Conservation (phyloP, 1,284 basidiomycete genomes). For the Rhodotorula sp. region DNA sequence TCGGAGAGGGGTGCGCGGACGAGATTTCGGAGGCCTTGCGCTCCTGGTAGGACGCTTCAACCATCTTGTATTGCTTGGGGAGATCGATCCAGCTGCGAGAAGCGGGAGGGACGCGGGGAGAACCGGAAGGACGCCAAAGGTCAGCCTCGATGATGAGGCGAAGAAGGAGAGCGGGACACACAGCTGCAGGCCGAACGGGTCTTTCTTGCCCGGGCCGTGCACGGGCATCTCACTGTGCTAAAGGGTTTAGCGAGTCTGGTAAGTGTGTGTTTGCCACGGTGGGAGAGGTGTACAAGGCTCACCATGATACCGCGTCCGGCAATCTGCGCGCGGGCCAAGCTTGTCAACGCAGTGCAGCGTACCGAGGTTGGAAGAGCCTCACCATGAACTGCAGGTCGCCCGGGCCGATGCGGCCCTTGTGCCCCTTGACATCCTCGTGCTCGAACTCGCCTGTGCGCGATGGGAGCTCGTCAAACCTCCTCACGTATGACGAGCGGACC, state of each 20-base stretch:
- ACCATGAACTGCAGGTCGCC: slow-evolving; percentile 91
- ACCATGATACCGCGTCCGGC: slow-evolving; percentile 61
- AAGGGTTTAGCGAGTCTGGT: not conserved
- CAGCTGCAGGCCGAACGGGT: slow-evolving; percentile 78
- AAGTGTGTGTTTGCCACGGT: slow-evolving; percentile 4
- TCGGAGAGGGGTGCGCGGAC: slow-evolving; percentile 65
- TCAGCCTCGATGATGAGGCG: not conserved
- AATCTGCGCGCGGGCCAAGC: slow-evolving; percentile 62
- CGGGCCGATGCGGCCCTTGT: slow-evolving; percentile 62
- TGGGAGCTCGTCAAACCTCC: not conserved
- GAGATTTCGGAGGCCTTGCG: slow-evolving; percentile 53
- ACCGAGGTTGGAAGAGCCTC: slow-evolving; percentile 41
- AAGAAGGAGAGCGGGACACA: not conserved
- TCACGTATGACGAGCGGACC: not conserved
- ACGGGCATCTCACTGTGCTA: slow-evolving; percentile 71
- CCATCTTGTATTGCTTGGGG: slow-evolving; percentile 82
- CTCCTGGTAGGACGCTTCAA: slow-evolving; percentile 60
- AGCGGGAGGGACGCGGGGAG: not conserved
- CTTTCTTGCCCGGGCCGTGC: slow-evolving; percentile 67
- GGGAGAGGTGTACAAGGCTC: not conserved
- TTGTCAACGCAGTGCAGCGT: not conserved
- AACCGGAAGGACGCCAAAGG: not conserved
- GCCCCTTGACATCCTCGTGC: slow-evolving; percentile 92
- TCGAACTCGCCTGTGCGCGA: slow-evolving; percentile 59
- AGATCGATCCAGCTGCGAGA: slow-evolving; percentile 74